Percentiles rank a stretch among this genome's conserved stretches.
These are phyloP conservation scores for Ceratobasidium sp. DNA, from an alignment of 1,284 basidiomycete species.

Conservation along the genomic window DNA sequence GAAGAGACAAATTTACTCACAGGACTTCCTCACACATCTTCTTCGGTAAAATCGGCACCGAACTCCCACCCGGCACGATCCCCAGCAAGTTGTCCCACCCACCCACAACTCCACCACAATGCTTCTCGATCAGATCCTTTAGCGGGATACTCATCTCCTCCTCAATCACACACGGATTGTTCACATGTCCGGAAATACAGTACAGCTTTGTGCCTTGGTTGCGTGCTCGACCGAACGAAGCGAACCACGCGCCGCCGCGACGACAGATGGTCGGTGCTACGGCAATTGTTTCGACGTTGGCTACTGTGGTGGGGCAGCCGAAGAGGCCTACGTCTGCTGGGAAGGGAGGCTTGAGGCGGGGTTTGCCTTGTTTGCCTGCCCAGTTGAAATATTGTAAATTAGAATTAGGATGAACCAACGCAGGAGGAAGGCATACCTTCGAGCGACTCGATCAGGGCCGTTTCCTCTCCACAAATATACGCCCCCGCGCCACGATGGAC, in stretches of 20 bases:
- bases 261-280: slow-evolving; percentile 97
- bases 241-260: slow-evolving; percentile 94
- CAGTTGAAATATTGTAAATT: neutral
- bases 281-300: slow-evolving; percentile 98
- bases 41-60: slow-evolving; percentile 94
- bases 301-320: slow-evolving; percentile 96
- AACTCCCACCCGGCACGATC: slow-evolving; percentile 95
- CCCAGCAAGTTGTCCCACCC: slow-evolving; percentile 98
- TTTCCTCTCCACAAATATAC: slow-evolving; percentile 99
- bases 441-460: slow-evolving; percentile 95
- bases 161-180: slow-evolving; percentile 97
- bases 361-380: slow-evolving; percentile 93
- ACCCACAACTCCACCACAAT: slow-evolving; percentile 94
- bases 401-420: neutral
- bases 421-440: slow-evolving; percentile 65
- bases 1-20: slow-evolving; percentile 64
- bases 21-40: slow-evolving; percentile 86
- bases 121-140: slow-evolving; percentile 94
- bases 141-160: slow-evolving; percentile 99
- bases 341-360: slow-evolving; percentile 98
- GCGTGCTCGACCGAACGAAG: slow-evolving; percentile 90
- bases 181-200: slow-evolving; percentile 97
- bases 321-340: slow-evolving; percentile 98
- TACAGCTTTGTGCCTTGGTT: slow-evolving; percentile 97
- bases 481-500: slow-evolving; percentile 97